Conservation (phyloP, 495 filamentous ascomycete genomes). For the Aspergillus ostianus region DNA sequence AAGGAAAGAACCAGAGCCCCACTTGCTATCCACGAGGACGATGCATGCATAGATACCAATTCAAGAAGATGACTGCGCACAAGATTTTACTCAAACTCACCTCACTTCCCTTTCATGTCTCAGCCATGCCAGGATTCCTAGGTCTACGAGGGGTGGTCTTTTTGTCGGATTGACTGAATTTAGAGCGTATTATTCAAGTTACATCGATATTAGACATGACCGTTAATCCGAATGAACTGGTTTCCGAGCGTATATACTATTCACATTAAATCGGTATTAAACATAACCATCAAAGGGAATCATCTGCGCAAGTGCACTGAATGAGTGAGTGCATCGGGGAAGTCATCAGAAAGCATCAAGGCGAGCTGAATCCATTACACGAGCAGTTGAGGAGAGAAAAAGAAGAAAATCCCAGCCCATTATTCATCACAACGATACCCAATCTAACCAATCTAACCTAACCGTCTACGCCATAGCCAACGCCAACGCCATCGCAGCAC, state of each 20-base stretch:
- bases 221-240: no score
- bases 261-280: neutral
- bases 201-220: no score
- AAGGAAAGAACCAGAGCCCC: no score
- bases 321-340: no score
- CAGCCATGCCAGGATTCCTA: no score
- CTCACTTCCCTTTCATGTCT: no score
- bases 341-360: neutral
- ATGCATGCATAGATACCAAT: neutral
- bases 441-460: neutral
- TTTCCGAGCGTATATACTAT: neutral
- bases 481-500: neutral
- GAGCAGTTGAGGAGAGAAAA: neutral
- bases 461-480: neutral
- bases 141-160: no score
- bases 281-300: neutral
- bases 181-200: neutral
- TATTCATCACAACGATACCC: neutral
- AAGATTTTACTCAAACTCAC: neutral
- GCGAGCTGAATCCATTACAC: neutral
- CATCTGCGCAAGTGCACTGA: neutral
- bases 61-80: neutral
- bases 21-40: no score
- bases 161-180: neutral
- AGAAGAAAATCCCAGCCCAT: neutral